Evolutionary conservation across 2,329 filamentous ascomycete genomes (phyloP).

Genomic region (Nothopassalora personata): DNA sequence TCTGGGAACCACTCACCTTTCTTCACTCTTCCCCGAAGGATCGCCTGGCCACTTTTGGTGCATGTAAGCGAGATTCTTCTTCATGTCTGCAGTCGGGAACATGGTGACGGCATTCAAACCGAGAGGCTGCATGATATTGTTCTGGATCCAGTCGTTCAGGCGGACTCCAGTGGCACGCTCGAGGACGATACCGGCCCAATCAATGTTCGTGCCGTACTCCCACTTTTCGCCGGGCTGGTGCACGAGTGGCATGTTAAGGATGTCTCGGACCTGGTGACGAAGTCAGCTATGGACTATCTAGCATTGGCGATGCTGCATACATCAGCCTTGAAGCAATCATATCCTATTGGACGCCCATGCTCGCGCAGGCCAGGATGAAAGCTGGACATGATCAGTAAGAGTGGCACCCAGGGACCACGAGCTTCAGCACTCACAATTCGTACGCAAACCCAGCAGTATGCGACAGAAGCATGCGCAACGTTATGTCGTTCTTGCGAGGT

Average conservation of each 20-base stretch:
- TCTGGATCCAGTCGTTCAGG: constrained; percentile 44
- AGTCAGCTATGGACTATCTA: background rate
- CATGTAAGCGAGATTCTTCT: constrained; percentile 53
- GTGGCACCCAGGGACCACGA: background rate
- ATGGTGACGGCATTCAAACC: constrained; percentile 50
- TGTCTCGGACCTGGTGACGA: constrained; percentile 34
- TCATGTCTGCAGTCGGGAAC: constrained; percentile 53
- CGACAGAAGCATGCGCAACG: constrained; percentile 46
- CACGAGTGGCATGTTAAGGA: constrained; percentile 50
- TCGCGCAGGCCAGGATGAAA: constrained; percentile 41
- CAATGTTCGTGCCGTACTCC: constrained; percentile 50
- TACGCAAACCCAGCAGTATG: constrained; percentile 50
- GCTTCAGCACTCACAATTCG: constrained; percentile 33
- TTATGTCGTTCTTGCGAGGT: constrained; percentile 43
- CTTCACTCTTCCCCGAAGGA: constrained; percentile 15
- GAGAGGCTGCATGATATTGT: constrained; percentile 44
- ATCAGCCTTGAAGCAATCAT: constrained; percentile 55
- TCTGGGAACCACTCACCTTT: background rate
- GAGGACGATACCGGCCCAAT: constrained; percentile 47
- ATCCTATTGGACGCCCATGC: constrained; percentile 44
- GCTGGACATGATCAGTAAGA: constrained; percentile 14
- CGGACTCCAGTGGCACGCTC: constrained; percentile 41
- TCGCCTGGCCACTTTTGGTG: constrained; percentile 44
- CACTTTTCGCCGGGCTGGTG: constrained; percentile 60
- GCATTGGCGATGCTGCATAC: background rate